These are phyloP conservation scores for Manihot esculenta DNA, from an alignment of 441 rosid genomes.

Conservation along the genomic window DNA sequence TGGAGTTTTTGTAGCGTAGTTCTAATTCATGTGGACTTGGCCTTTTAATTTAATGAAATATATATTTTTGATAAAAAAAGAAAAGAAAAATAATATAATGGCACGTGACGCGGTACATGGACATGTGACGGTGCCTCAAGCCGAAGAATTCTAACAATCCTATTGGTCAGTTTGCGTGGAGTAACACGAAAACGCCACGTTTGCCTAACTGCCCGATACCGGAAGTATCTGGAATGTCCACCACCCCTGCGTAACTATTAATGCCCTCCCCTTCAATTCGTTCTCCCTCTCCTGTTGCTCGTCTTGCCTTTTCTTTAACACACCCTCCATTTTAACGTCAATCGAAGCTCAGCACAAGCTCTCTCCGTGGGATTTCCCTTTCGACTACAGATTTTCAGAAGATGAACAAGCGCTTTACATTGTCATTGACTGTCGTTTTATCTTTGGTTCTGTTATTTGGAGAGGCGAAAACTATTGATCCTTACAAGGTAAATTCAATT, in stretches of 20 bases:
- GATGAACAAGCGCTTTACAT: conserved; percentile 33
- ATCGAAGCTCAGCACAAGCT: background rate
- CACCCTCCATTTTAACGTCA: background rate
- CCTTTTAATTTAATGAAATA: no score
- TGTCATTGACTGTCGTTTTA: conserved; percentile 33
- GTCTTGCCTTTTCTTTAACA: background rate
- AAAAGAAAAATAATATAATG: no score
- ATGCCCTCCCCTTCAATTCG: background rate
- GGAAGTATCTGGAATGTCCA: conserved; percentile 36
- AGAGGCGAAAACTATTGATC: conserved; percentile 60
- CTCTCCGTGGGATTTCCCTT: no score
- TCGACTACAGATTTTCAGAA: background rate
- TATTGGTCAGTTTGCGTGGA: conserved; percentile 74
- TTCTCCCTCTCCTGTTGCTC: background rate
- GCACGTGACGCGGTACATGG: background rate
- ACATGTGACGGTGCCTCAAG: background rate
- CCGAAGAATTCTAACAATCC: conserved; percentile 33
- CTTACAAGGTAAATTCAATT: conserved; percentile 60
- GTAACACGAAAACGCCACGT: conserved; percentile 49
- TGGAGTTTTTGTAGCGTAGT: no score
- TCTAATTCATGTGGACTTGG: no score
- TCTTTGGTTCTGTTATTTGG: conserved; percentile 31
- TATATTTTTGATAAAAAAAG: no score
- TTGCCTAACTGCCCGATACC: no score
- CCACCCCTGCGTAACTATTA: conserved; percentile 42